A percentile compares a stretch with the other conserved stretches of the same genome.
These are phyloP conservation scores for Arthrobotrys sphaeroides DNA, from an alignment of 2,329 filamentous ascomycete genomes.

Conservation along the genomic window DNA sequence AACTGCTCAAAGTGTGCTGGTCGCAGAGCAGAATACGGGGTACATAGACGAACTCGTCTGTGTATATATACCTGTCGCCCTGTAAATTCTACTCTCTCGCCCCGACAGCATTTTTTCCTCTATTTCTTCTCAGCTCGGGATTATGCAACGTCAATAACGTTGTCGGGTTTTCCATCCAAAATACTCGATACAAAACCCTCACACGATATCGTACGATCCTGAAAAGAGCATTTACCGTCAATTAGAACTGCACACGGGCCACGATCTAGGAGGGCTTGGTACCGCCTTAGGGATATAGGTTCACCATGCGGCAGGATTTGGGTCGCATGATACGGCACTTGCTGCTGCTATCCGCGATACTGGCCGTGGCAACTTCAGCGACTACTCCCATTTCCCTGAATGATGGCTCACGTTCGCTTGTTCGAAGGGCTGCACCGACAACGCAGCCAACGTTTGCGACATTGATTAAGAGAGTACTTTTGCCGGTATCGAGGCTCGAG, in stretches of 20 bases:
- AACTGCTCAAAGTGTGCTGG: conserved; percentile 3
- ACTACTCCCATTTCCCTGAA: conserved; percentile 30
- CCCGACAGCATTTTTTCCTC: too few relatives aligned
- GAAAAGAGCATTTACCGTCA: not conserved
- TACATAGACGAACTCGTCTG: not conserved
- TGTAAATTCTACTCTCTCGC: conserved; percentile 4
- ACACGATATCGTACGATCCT: conserved; percentile 37
- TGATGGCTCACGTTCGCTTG: conserved; percentile 9
- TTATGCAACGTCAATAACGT: conserved; percentile 16
- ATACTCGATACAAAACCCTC: conserved; percentile 2
- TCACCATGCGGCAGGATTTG: conserved; percentile 25
- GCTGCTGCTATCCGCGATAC: conserved; percentile 18
- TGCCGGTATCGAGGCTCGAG: conserved; percentile 11
- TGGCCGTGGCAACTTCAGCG: conserved; percentile 17
- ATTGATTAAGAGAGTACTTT: conserved; percentile 29
- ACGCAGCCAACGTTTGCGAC: conserved; percentile 35
- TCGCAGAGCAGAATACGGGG: conserved; percentile 12
- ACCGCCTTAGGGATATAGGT: not conserved
- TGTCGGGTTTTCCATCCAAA: not conserved
- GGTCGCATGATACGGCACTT: conserved; percentile 35
- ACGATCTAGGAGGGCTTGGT: not conserved
- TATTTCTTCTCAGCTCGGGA: not conserved
- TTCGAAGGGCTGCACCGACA: conserved; percentile 13
- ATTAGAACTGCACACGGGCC: not conserved
- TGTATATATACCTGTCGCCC: conserved; percentile 7